phyloP scores from a whole-genome alignment of 2,329 filamentous ascomycete genomes.

The Mollisia scopiformis region DNA sequence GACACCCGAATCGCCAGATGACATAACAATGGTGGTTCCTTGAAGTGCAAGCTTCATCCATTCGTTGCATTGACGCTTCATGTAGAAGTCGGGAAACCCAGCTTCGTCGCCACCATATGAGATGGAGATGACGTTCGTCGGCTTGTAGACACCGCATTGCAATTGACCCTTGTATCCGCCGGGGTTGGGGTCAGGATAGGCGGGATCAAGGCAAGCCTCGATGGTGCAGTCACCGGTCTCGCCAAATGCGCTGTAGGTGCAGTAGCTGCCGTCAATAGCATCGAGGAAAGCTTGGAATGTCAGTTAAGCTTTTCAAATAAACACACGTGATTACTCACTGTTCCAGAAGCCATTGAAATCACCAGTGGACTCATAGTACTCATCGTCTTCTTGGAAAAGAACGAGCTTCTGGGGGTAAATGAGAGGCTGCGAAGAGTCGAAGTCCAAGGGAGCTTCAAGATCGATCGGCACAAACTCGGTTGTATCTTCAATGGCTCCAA shows the following conservation, averaged over 20 bases:
- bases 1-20: conserved; percentile 50
- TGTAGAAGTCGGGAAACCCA: conserved; percentile 54
- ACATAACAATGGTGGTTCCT: conserved; percentile 48
- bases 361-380: conserved; percentile 27
- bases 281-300: conserved; percentile 51
- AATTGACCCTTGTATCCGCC: conserved; percentile 52
- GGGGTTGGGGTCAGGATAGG: conserved; percentile 50
- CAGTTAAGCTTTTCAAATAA: conserved; percentile 39
- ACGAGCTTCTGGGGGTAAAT: conserved; percentile 51
- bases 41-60: conserved; percentile 54
- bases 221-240: conserved; percentile 50
- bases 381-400: conserved; percentile 45
- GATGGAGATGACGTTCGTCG: conserved; percentile 59
- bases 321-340: conserved; percentile 47
- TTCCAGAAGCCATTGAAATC: conserved; percentile 41
- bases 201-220: conserved; percentile 45
- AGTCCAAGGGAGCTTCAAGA: conserved; percentile 47
- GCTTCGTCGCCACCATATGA: conserved; percentile 56
- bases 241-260: conserved; percentile 50
- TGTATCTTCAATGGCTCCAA: conserved; percentile 36
- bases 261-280: conserved; percentile 51
- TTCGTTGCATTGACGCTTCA: conserved; percentile 53
- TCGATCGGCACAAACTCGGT: conserved; percentile 23
- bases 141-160: conserved; percentile 52
- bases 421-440: conserved; percentile 48